These are phyloP conservation scores for Cardamine occulta DNA, from an alignment of 345 rosid genomes.

Conservation along the genomic window DNA sequence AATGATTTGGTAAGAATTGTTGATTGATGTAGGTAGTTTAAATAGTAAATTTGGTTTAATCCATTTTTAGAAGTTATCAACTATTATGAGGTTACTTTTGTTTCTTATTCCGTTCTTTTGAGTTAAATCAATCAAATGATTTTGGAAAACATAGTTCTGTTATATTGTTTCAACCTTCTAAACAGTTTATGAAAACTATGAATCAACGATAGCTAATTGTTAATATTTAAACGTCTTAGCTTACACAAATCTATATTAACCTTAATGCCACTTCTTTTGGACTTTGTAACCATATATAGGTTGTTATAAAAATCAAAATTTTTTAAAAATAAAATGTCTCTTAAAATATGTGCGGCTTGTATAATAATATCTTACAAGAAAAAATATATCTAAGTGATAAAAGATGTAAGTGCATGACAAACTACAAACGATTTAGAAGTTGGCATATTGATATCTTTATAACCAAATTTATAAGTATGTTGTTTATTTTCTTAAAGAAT, in stretches of 20 bases:
- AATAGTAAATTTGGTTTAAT: neutral
- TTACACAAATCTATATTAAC: neutral
- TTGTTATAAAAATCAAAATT: neutral
- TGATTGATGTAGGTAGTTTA: neutral
- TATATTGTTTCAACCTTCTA: neutral
- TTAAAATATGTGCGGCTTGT: neutral
- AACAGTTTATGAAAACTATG: neutral
- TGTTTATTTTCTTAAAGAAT: too few species aligned
- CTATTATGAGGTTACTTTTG: constrained; percentile 1
- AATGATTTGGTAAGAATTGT: neutral
- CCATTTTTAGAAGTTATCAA: neutral
- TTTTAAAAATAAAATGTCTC: neutral
- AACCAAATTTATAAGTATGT: neutral
- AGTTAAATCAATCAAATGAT: neutral
- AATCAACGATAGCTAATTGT: neutral
- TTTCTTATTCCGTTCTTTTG: neutral
- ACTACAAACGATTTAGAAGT: neutral
- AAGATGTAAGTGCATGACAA: neutral
- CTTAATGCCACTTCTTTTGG: neutral
- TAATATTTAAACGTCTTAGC: neutral
- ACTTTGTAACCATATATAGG: neutral
- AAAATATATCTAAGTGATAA: neutral
- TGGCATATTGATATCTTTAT: neutral
- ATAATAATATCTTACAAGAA: neutral
- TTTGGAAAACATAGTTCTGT: neutral